Base-by-base conservation (phyloP, 2,329 filamentous ascomycete species). In the Exophiala bonariae region DNA sequence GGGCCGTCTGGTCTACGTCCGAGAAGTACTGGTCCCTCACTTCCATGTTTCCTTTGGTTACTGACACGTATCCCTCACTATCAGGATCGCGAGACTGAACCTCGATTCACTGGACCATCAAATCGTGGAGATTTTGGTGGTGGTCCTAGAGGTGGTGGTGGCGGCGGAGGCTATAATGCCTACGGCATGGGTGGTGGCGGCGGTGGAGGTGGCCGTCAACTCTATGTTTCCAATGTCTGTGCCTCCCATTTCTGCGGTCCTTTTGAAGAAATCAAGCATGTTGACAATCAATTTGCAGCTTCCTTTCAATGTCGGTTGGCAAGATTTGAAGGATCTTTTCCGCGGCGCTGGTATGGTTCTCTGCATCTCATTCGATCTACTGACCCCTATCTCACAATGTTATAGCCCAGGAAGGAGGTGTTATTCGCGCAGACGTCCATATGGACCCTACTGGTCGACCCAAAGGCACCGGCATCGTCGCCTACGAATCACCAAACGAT, bases 161-260 rank as follows among this genome's bases (percentile, higher is more conserved):
- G 75, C 55, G 80, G 78, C 56, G 78, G 77, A 52, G n/a, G n/a
- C n/a, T n/a, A n/a, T n/a, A 76, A 73, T 59, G 74, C 74, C 23
- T 41, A 45, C 48, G 64, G 63, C 47, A 71, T 70, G 47, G 72
- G 70, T 44, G 78, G 77, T 41, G 68, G 69, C 52, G 66, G 63
- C 52, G 71, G 70, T 47, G 74, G 71, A 58, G 83, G 82, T 58
- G 85, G 87, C 64, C 86, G 90, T 69, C 93, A 97, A 75, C 90
- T 99, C 71, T 99, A 96, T 71, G 83, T 99, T 67, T 88, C 89
- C 71, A 99, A 99, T 81, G 93, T 99, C 82, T 82, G 92, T 95
- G 70, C 59, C 68, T 69, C 70, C 60, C 60, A 49, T 55, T 55
- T 54, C 51, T 51, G 36, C 53, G 33, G 41, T n/a, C 41, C 19